Percentiles rank a stretch among this genome's conserved stretches.
Conservation (phyloP, 2,329 filamentous ascomycete species). For the Penicillium palitans region DNA sequence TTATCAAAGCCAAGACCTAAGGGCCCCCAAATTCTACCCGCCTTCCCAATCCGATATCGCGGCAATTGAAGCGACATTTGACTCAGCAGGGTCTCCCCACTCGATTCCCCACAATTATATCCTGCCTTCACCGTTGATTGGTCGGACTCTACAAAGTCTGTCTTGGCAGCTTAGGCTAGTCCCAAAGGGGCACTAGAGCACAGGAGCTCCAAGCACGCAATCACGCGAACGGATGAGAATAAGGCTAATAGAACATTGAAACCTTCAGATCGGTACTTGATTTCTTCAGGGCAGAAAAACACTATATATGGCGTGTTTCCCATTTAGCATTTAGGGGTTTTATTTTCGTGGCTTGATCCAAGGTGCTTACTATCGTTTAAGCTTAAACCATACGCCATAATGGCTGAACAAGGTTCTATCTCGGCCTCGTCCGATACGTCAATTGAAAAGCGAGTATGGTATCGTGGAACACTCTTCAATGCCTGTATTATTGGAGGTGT, state of each 20-base stretch:
- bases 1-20: background rate
- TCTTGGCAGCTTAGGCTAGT: constrained; percentile 1
- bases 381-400: constrained; percentile 1
- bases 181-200: background rate
- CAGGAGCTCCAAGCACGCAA: constrained; percentile 4
- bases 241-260: background rate
- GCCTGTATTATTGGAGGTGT: constrained; percentile 55
- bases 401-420: constrained; percentile 17
- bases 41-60: constrained; percentile 1
- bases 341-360: background rate
- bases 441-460: constrained; percentile 41
- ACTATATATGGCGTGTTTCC: background rate
- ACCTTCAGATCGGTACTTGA: background rate
- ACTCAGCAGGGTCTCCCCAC: background rate
- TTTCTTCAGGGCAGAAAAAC: background rate
- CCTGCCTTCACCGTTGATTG: background rate
- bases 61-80: background rate
- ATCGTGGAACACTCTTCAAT: constrained; percentile 55
- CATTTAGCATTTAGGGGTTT: background rate
- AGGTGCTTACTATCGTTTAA: background rate
- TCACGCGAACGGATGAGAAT: background rate
- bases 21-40: background rate
- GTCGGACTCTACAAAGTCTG: background rate
- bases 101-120: background rate
- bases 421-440: constrained; percentile 13